A percentile compares a stretch with the other conserved stretches of the same genome.
Conservation (phyloP, 345 rosid genomes). For the Nasturtium officinale region DNA sequence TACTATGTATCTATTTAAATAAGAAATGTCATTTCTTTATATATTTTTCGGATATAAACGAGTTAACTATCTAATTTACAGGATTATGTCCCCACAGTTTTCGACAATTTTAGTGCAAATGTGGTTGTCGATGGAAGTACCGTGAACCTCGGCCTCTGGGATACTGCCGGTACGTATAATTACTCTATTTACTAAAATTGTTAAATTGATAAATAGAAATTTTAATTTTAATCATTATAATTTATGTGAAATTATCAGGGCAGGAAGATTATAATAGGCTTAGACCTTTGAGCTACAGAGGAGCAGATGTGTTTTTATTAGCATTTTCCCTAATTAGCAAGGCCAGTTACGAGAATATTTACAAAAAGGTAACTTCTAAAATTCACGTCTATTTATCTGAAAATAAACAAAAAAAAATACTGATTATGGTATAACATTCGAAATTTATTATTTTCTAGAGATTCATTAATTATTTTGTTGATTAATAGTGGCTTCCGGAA, state of each 20-base stretch:
- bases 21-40: background rate
- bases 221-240: background rate
- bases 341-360: conserved; percentile 76
- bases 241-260: conserved; percentile 46
- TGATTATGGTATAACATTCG: background rate
- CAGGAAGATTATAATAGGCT: conserved; percentile 87
- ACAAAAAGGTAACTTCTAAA: conserved; percentile 59
- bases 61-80: conserved; percentile 27
- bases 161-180: conserved; percentile 75
- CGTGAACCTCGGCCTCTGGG: conserved; percentile 89
- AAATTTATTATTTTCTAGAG: background rate
- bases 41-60: background rate
- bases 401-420: background rate
- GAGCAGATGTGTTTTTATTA: conserved; percentile 81
- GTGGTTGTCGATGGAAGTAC: conserved; percentile 81
- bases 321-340: conserved; percentile 79
- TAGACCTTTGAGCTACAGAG: conserved; percentile 83
- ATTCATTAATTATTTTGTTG: conserved; percentile 2
- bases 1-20: background rate
- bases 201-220: background rate
- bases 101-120: conserved; percentile 96
- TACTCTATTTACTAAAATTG: background rate
- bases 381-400: background rate
- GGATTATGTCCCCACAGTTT: conserved; percentile 80
- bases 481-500: conserved; percentile 77